Evolutionary conservation across 1,139 yeast genomes (phyloP), one percentile per base, ranked within the genome.

Genomic region (Blastobotrys persicus): DNA sequence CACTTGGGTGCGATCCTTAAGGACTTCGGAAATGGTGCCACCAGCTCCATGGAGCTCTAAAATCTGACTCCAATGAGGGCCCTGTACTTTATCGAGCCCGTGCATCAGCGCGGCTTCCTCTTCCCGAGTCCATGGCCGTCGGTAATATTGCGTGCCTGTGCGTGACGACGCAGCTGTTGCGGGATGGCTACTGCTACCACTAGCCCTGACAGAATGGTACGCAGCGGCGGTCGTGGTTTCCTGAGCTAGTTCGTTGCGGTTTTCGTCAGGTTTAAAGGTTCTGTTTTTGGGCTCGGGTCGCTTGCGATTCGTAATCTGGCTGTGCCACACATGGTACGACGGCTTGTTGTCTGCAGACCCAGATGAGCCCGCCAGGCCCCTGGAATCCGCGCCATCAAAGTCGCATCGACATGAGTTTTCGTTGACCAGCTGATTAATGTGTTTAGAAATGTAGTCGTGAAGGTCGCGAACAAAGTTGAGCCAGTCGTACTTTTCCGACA

Each of bases 61-160:
- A 48, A 92, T 92, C 49, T 86, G 85, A 1, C 95, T 77, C 98
- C 98, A 92, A 58, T 84, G 88, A 0, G 98, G 95, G 0, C 98
- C 98, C 58, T 84, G 81, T 18, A 81, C 74, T 16, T 66, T 66
- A 57, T 85, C 88, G 49, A 92, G 72, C 0, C 96, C 98, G 52
- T 83, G 83, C 44, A 87, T 73, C 33, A 92, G 73, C 0, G 97
- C 95, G 40, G 79, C 81, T 62, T 92, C 98, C 65, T 92, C 98
- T 34, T 84, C 94, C 53, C 81, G 73, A 0, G 95, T 80, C 98
- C 98, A 92, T 4, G 88, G 82, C 50, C 91, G 71, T 54, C 92
- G 72, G 31, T 20, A 38, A 31, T 34, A 44, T n/a, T 42, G 35
- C 19, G 23, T 20, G 2, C 44, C 44, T 2, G 44, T 37, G 4